Evolutionary conservation across 2,329 filamentous ascomycete genomes (phyloP).

Genomic region (Neofusicoccum parvum): DNA sequence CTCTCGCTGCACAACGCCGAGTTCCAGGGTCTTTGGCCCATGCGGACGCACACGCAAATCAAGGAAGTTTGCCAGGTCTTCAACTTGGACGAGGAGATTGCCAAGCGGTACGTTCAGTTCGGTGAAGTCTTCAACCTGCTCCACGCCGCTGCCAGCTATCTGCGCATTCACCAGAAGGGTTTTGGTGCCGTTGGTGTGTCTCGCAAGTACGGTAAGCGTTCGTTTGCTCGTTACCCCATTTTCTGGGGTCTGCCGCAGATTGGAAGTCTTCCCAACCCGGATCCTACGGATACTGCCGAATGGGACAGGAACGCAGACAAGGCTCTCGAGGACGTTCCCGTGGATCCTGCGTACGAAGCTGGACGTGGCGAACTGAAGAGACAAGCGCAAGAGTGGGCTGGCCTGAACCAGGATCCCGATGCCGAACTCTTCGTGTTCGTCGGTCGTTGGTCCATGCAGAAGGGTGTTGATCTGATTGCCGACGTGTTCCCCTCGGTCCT

Average conservation of each 20-base stretch:
- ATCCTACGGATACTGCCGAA: slow-evolving; percentile 64
- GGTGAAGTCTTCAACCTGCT: slow-evolving; percentile 70
- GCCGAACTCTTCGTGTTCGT: slow-evolving; percentile 69
- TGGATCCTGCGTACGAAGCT: slow-evolving; percentile 60
- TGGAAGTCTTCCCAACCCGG: slow-evolving; percentile 63
- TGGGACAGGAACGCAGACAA: slow-evolving; percentile 53
- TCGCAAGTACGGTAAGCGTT: slow-evolving; percentile 68
- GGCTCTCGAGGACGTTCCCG: slow-evolving; percentile 43
- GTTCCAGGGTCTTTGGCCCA: slow-evolving; percentile 70
- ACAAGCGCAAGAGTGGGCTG: slow-evolving; percentile 69
- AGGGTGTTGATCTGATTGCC: slow-evolving; percentile 68
- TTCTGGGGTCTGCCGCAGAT: slow-evolving; percentile 68
- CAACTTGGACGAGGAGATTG: slow-evolving; percentile 60
- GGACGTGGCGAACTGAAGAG: slow-evolving; percentile 56
- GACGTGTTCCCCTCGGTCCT: slow-evolving; percentile 67
- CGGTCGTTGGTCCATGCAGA: slow-evolving; percentile 70
- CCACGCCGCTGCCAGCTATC: slow-evolving; percentile 67
- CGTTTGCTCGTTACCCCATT: slow-evolving; percentile 67
- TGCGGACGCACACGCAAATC: slow-evolving; percentile 52
- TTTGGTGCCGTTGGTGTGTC: slow-evolving; percentile 70
- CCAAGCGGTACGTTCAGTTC: slow-evolving; percentile 65
- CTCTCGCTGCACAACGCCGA: slow-evolving; percentile 70
- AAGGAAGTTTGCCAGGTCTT: slow-evolving; percentile 62
- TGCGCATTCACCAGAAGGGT: slow-evolving; percentile 67
- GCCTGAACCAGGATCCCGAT: slow-evolving; percentile 61